Evolutionary conservation across 2,329 filamentous ascomycete species (phyloP).

Genomic region (Xylariaceae sp.): DNA sequence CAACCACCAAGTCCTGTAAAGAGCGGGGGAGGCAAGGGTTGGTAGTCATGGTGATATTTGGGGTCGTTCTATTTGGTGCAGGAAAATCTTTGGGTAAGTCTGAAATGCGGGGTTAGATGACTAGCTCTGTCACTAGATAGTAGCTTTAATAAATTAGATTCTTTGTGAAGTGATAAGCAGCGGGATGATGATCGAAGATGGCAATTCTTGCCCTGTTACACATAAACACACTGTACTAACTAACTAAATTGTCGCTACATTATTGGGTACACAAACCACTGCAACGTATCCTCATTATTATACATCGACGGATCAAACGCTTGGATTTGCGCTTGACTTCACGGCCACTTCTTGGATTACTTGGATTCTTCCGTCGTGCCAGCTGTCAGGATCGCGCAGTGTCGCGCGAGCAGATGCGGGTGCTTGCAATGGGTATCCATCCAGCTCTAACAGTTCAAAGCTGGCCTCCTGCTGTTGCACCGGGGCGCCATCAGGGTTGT

Average conservation of each 20-base stretch:
- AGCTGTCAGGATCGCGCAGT: neutral
- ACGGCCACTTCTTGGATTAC: neutral
- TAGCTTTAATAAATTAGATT: too few relatives aligned
- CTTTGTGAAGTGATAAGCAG: too few relatives aligned
- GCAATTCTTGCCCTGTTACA: too few relatives aligned
- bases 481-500: neutral
- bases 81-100: too few relatives aligned
- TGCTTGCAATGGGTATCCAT: neutral
- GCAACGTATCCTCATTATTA: too few relatives aligned
- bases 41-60: too few relatives aligned
- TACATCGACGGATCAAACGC: neutral
- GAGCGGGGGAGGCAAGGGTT: too few relatives aligned
- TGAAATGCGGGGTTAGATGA: too few relatives aligned
- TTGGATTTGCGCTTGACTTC: neutral
- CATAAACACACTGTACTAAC: neutral
- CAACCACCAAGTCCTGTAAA: too few relatives aligned
- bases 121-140: too few relatives aligned
- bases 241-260: neutral
- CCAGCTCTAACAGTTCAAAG: neutral
- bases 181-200: too few relatives aligned
- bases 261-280: neutral
- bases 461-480: neutral
- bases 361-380: neutral
- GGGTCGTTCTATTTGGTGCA: too few relatives aligned
- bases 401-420: neutral